Evolutionary conservation across 2,329 filamentous ascomycete species (phyloP).

Genomic region (Neurospora sp.): DNA sequence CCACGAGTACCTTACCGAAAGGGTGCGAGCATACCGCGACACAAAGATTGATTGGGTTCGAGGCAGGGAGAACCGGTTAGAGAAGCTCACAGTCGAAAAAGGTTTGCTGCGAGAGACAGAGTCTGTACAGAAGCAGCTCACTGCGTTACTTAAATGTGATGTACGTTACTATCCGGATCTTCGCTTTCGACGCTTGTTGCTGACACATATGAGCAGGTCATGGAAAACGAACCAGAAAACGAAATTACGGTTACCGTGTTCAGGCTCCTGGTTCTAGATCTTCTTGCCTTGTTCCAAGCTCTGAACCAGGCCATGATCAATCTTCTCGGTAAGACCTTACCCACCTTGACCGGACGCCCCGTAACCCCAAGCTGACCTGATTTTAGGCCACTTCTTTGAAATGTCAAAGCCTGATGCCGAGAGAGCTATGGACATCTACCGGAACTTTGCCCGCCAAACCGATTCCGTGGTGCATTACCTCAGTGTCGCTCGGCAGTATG

Average conservation of each 20-base stretch:
- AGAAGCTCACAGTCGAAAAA: slow-evolving; percentile 81
- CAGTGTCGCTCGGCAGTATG: slow-evolving; percentile 75
- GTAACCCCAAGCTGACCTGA: slow-evolving; percentile 14
- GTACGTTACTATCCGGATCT: slow-evolving; percentile 38
- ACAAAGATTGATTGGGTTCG: slow-evolving; percentile 88
- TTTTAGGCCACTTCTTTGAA: slow-evolving; percentile 86
- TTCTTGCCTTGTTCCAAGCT: slow-evolving; percentile 83
- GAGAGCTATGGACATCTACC: slow-evolving; percentile 83
- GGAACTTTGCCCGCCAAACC: slow-evolving; percentile 82
- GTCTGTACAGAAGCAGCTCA: slow-evolving; percentile 77
- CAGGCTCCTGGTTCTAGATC: slow-evolving; percentile 77
- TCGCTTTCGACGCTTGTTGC: not conserved
- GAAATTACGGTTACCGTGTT: slow-evolving; percentile 95
- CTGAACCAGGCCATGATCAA: slow-evolving; percentile 97
- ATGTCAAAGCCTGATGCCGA: slow-evolving; percentile 94
- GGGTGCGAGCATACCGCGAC: slow-evolving; percentile 71
- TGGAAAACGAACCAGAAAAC: slow-evolving; percentile 84
- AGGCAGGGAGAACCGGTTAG: slow-evolving; percentile 69
- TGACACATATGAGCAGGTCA: slow-evolving; percentile 38
- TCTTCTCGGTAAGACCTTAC: slow-evolving; percentile 60
- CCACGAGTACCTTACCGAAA: slow-evolving; percentile 72
- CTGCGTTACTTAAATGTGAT: slow-evolving; percentile 79
- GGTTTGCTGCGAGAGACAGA: slow-evolving; percentile 88
- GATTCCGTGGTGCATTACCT: slow-evolving; percentile 88
- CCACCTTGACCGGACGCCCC: not conserved